Evolutionary conservation across 2,329 filamentous ascomycete genomes (phyloP).

Genomic region (Sporothrix pallida): DNA sequence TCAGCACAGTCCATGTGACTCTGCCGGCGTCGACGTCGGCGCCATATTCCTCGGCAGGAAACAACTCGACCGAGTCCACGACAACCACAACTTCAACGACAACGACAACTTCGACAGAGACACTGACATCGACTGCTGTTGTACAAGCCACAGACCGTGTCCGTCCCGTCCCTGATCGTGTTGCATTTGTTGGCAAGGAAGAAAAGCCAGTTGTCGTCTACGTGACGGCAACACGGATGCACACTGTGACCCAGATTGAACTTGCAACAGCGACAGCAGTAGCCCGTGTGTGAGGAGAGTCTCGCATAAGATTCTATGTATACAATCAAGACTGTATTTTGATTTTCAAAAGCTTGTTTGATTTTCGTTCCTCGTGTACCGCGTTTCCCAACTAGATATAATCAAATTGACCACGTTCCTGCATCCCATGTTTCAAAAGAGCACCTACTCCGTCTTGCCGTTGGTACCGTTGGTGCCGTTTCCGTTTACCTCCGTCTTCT

Average conservation of each 20-base stretch:
- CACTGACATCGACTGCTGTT: not conserved
- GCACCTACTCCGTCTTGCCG: not conserved
- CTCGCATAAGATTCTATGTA: not conserved
- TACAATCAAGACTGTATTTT: not conserved
- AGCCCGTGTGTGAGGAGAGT: not conserved
- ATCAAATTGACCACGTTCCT: not conserved
- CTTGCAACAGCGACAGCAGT: not conserved
- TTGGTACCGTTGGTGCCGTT: not conserved
- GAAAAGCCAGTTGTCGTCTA: not conserved
- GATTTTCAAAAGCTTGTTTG: slow-evolving; percentile 10
- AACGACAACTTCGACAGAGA: not conserved
- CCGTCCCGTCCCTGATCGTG: not conserved
- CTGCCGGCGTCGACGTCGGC: not conserved
- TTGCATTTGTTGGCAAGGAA: not conserved
- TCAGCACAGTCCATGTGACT: slow-evolving; percentile 18
- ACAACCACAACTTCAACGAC: not conserved
- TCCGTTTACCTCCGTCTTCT: not conserved
- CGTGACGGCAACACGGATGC: slow-evolving; percentile 24
- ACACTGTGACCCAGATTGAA: slow-evolving; percentile 1
- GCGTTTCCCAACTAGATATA: not conserved
- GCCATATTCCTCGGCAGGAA: too few species aligned
- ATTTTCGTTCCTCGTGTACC: not conserved
- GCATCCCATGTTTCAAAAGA: not conserved
- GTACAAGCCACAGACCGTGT: not conserved
- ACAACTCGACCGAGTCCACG: not conserved